These are phyloP conservation scores for Linnemannia hyalina DNA, from an alignment of 192 early-diverging fungal genomes.

Conservation along the genomic window DNA sequence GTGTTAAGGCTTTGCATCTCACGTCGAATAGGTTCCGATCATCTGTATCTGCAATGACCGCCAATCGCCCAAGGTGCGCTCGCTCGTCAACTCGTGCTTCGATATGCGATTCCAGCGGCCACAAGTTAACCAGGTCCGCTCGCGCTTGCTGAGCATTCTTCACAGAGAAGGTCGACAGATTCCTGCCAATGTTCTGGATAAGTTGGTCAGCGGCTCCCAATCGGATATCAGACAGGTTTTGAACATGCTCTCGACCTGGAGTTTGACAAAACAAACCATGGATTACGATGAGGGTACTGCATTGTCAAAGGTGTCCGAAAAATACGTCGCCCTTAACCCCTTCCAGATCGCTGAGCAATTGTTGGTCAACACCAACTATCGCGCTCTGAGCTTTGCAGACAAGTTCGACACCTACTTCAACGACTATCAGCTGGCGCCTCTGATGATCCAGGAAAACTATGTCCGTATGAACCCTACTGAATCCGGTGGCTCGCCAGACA, in stretches of 20 bases:
- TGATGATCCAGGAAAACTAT: conserved; percentile 98
- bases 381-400: conserved; percentile 60
- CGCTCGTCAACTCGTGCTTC: conserved; percentile 85
- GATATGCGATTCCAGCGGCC: conserved; percentile 87
- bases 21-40: conserved; percentile 80
- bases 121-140: conserved; percentile 77
- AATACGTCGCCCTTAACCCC: conserved; percentile 60
- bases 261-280: conserved; percentile 75
- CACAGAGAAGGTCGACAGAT: conserved; percentile 82
- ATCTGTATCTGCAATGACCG: conserved; percentile 99
- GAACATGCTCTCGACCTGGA: conserved; percentile 94
- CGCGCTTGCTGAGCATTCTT: conserved; percentile 79
- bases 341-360: conserved; percentile 84
- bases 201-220: conserved; percentile 83
- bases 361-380: conserved; percentile 58
- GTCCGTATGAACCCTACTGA: conserved; percentile 73
- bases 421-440: conserved; percentile 87
- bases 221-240: conserved; percentile 98
- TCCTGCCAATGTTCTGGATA: conserved; percentile 81
- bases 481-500: conserved; percentile 23
- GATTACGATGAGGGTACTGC: conserved; percentile 85
- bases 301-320: conserved; percentile 66
- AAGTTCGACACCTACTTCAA: conserved; percentile 93
- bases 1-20: not conserved
- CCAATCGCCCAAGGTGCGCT: conserved; percentile 84